These are phyloP conservation scores for Taxillus chinensis DNA, from an alignment of 164 flowering plant genomes.

Conservation along the genomic window DNA sequence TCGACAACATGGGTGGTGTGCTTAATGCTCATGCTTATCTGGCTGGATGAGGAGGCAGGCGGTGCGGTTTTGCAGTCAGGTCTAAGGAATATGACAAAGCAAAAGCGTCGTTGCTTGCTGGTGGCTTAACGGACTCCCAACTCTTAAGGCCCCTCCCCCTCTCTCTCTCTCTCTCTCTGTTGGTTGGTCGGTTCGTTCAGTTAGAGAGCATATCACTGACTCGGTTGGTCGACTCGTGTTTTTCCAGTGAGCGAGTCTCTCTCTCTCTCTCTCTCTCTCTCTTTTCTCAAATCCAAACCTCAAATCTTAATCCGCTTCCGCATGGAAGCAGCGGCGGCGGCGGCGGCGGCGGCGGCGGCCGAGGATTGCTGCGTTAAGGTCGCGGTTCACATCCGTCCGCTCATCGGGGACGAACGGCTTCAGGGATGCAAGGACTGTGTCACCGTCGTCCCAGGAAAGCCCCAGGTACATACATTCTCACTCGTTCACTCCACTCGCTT, in stretches of 20 bases:
- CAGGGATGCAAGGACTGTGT: conserved; percentile 98
- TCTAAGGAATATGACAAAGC: conserved; percentile 42
- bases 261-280: conserved; percentile 2
- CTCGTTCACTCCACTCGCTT: not conserved
- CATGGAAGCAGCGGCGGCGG: conserved; percentile 29
- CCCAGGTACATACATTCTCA: conserved; percentile 53
- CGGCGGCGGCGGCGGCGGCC: not conserved
- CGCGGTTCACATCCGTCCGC: conserved; percentile 83
- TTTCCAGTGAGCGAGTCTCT: not conserved
- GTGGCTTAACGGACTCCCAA: not conserved
- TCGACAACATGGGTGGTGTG: conserved; percentile 4
- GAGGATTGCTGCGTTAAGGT: conserved; percentile 96
- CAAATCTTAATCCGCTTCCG: conserved; percentile 7
- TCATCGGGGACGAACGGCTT: conserved; percentile 74
- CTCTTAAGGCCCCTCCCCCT: conserved; percentile 4
- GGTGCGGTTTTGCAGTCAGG: conserved; percentile 27
- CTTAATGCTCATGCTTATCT: no score
- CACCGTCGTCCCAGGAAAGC: conserved; percentile 67
- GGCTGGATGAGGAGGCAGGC: no score
- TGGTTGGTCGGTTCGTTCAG: not conserved
- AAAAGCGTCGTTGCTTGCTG: not conserved
- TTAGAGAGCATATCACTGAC: no score
- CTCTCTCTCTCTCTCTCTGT: conserved; percentile 1
- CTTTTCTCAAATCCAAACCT: conserved; percentile 2
- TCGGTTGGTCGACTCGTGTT: no score